Base-by-base conservation (phyloP, 106 monocot species). In the Acanthochlamys bracteata region DNA sequence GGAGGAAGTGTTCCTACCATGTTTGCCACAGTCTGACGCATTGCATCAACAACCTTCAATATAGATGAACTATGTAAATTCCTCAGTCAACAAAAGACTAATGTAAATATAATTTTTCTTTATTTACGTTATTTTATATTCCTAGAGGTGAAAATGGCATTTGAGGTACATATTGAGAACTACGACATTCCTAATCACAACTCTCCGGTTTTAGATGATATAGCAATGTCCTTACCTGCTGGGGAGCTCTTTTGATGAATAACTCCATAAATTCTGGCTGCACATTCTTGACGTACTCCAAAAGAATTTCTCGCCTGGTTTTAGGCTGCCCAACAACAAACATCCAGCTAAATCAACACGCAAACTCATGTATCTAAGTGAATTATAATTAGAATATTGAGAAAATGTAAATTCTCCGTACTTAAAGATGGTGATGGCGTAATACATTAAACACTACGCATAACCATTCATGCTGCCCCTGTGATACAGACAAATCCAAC, bases 1-100 rank as follows among this genome's bases (percentile, higher is more conserved):
- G 90, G 95, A 20, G 92, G 92, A 20, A 92, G 84, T 39, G 86
- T 84, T 56, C 92, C 92, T 43, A 92, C 87, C 92, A 96, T 96
- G 67, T 88, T 96, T 56, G 90, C 76, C 56, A 96, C 85, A 25
- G 95, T 96, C 59, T 90, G 88, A 15, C 95, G 95, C 90, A 96
- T 96, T 74, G 95, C 95, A 69, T 91, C 95, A 60, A 96, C 90
- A 69, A 96, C 83, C 95, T 95, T 17, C 43, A 52, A 74, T 41
- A 26, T 57, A 26, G 24, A 24, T 23, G 11, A 19, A 10, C 45
- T 14, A 39, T 26, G 26, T 27, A 60, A 39, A 26, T 39, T 60
- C 0, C n/a, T n/a, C n/a, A n/a, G n/a, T n/a, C n/a, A n/a, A n/a
- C n/a, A n/a, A n/a, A n/a, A n/a, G n/a, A n/a, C n/a, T n/a, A n/a